phyloP scores from a whole-genome alignment of 2,329 filamentous ascomycete genomes.

The Cyphellophora attinorum region DNA sequence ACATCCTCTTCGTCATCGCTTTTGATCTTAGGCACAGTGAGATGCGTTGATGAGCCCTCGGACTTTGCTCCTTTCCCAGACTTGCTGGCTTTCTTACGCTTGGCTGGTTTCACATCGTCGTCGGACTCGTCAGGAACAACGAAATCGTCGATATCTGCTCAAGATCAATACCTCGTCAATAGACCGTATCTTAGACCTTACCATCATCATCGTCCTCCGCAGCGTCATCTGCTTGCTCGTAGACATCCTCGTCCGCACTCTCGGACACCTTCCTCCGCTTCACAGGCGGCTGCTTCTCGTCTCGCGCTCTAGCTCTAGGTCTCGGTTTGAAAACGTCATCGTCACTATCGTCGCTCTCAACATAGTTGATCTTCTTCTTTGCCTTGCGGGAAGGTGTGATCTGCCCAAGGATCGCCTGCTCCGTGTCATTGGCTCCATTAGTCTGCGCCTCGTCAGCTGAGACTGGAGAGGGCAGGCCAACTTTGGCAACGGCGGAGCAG shows the following conservation, averaged over 20 bases:
- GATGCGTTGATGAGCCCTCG: slow-evolving; percentile 27
- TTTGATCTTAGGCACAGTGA: slow-evolving; percentile 31
- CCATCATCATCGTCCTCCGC: slow-evolving; percentile 44
- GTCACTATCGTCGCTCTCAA: slow-evolving; percentile 70
- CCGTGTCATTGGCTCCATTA: slow-evolving; percentile 19
- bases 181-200: too few species aligned
- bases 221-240: slow-evolving; percentile 53
- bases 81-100: slow-evolving; percentile 57
- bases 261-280: slow-evolving; percentile 56
- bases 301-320: slow-evolving; percentile 32
- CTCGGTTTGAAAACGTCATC: slow-evolving; percentile 52
- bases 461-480: slow-evolving; percentile 32
- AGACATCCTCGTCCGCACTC: slow-evolving; percentile 59
- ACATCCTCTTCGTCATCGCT: slow-evolving; percentile 42
- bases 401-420: slow-evolving; percentile 35
- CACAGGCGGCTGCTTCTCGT: slow-evolving; percentile 29
- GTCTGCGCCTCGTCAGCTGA: slow-evolving; percentile 31
- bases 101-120: slow-evolving; percentile 55
- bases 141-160: slow-evolving; percentile 72
- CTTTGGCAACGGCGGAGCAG: slow-evolving; percentile 43
- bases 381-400: slow-evolving; percentile 71
- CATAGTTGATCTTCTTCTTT: slow-evolving; percentile 62
- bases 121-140: slow-evolving; percentile 81
- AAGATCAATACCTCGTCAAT: too few species aligned
- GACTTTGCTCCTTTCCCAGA: slow-evolving; percentile 27